A percentile compares a stretch with the other conserved stretches of the same genome.
phyloP scores from a whole-genome alignment of 495 filamentous ascomycete species.

The Penicillium desertorum region DNA sequence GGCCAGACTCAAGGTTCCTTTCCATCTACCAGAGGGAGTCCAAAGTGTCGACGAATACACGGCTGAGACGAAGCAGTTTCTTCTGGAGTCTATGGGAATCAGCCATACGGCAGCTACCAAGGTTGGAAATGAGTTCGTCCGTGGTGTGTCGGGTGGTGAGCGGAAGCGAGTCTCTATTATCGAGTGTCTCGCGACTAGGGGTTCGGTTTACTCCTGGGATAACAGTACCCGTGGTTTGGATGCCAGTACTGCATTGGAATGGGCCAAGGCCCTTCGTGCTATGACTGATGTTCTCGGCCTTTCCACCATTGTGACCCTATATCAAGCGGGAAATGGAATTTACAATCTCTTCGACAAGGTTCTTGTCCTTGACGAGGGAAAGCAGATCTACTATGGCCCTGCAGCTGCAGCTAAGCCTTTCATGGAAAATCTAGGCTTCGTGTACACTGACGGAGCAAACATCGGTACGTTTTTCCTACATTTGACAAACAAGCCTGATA shows the following conservation, averaged over 20 bases:
- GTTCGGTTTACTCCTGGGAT: slow-evolving; percentile 59
- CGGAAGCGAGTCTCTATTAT: slow-evolving; percentile 70
- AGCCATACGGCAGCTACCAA: slow-evolving; percentile 76
- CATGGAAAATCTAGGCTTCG: slow-evolving; percentile 64
- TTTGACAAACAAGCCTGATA: neutral
- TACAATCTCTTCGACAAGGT: slow-evolving; percentile 68
- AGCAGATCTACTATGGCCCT: slow-evolving; percentile 61
- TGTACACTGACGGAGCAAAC: slow-evolving; percentile 54
- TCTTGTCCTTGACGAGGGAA: slow-evolving; percentile 61
- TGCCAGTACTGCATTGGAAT: slow-evolving; percentile 58
- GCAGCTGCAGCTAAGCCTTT: slow-evolving; percentile 58
- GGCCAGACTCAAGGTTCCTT: slow-evolving; percentile 36
- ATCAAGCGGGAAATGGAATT: slow-evolving; percentile 64
- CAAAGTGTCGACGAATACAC: slow-evolving; percentile 50
- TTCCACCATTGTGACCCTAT: slow-evolving; percentile 49
- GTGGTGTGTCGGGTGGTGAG: slow-evolving; percentile 81
- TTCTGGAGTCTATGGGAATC: slow-evolving; percentile 70
- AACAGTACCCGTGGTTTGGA: slow-evolving; percentile 62
- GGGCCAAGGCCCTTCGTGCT: slow-evolving; percentile 46
- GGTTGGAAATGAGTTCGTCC: slow-evolving; percentile 76
- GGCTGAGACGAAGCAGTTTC: slow-evolving; percentile 59
- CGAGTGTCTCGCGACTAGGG: slow-evolving; percentile 60
- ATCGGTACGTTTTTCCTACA: slow-evolving; percentile 7
- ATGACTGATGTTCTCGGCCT: slow-evolving; percentile 49
- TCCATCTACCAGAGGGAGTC: slow-evolving; percentile 29